Percentiles rank a stretch among this genome's conserved stretches.
phyloP scores from a whole-genome alignment of 768 basidiomycete species.

The Amanita polypyramis region DNA sequence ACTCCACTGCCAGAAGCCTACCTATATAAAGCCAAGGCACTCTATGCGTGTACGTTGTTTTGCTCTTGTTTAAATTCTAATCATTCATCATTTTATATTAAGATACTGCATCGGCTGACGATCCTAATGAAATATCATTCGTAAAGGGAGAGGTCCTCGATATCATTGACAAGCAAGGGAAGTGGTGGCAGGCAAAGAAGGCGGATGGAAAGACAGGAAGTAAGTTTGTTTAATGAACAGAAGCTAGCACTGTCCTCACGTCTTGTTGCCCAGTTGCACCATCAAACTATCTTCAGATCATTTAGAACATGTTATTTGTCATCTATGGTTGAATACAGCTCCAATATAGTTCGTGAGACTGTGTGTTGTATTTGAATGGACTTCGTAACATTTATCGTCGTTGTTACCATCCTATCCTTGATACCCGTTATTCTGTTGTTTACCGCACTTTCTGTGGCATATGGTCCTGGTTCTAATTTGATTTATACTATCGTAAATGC shows the following conservation, averaged over 20 bases:
- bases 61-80: conserved; percentile 8
- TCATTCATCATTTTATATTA: conserved; percentile 14
- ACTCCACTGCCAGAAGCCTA: conserved; percentile 31
- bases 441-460: no score
- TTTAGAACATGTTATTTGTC: conserved; percentile 27
- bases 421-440: no score
- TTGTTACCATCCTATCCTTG: not conserved
- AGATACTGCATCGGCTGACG: conserved; percentile 93
- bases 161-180: conserved; percentile 85
- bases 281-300: conserved; percentile 78
- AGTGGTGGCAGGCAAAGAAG: conserved; percentile 89
- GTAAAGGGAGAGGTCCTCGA: conserved; percentile 87
- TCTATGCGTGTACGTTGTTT: conserved; percentile 70
- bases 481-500: conserved; percentile 12
- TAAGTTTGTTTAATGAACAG: conserved; percentile 29
- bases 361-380: no score
- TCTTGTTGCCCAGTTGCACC: conserved; percentile 50
- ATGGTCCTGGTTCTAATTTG: not conserved
- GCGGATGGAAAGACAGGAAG: conserved; percentile 68
- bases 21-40: conserved; percentile 73
- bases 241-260: conserved; percentile 8
- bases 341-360: not conserved
- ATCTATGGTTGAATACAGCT: not conserved
- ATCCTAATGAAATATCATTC: conserved; percentile 95
- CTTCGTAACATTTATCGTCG: not conserved